A percentile compares a stretch with the other conserved stretches of the same genome.
phyloP scores from a whole-genome alignment of 805 yeast genomes.

The Schizosaccharomyces osmophilus region DNA sequence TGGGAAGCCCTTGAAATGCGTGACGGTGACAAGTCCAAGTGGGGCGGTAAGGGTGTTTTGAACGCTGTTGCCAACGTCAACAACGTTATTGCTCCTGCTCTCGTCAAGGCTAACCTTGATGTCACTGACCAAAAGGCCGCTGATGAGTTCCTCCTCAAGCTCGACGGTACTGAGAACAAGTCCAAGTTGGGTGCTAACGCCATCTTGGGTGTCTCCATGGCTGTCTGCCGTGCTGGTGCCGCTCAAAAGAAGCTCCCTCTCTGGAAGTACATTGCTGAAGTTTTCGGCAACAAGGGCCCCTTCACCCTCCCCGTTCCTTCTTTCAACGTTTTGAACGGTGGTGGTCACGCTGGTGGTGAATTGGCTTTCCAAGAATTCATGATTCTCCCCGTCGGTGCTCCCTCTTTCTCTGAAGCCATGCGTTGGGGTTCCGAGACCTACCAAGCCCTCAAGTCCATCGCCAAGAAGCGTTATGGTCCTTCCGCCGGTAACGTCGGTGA shows the following conservation, averaged over 20 bases:
- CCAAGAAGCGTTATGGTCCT: conserved; percentile 89
- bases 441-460: conserved; percentile 80
- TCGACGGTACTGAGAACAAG: conserved; percentile 96
- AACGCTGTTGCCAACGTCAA: conserved; percentile 95
- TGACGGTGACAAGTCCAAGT: conserved; percentile 78
- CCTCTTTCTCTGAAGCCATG: conserved; percentile 78
- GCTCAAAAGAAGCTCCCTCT: conserved; percentile 81
- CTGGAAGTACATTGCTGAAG: conserved; percentile 69
- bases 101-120: conserved; percentile 55
- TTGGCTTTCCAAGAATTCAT: conserved; percentile 97
- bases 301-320: conserved; percentile 92
- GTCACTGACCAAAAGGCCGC: conserved; percentile 67
- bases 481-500: conserved; percentile 99
- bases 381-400: conserved; percentile 90
- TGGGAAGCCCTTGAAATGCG: conserved; percentile 97
- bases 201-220: conserved; percentile 89
- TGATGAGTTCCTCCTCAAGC: conserved; percentile 60
- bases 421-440: conserved; percentile 95
- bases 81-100: conserved; percentile 82
- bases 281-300: conserved; percentile 55
- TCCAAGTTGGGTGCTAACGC: conserved; percentile 93
- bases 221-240: conserved; percentile 95
- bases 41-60: conserved; percentile 95
- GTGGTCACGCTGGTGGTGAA: conserved; percentile 99
- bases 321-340: conserved; percentile 98